phyloP scores from a whole-genome alignment of 495 filamentous ascomycete species.

The Letharia lupina region DNA sequence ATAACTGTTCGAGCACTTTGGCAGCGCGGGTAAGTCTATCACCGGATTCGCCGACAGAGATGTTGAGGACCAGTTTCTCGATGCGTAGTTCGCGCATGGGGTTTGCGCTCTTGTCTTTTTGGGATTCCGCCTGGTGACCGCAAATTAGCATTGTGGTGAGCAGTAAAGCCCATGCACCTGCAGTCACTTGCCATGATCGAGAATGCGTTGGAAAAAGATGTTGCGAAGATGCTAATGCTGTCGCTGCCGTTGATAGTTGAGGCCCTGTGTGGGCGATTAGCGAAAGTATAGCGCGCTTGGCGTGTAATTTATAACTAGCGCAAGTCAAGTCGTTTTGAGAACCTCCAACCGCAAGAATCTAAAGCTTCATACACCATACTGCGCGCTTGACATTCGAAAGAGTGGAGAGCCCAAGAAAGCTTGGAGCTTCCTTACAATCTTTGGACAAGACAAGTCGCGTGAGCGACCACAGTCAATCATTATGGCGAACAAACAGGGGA shows the following conservation, averaged over 20 bases:
- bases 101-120: conserved; percentile 77
- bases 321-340: neutral
- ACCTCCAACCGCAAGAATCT: neutral
- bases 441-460: conserved; percentile 58
- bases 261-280: conserved; percentile 20
- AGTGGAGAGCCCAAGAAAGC: conserved; percentile 7
- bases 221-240: neutral
- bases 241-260: conserved; percentile 3
- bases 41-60: conserved; percentile 99
- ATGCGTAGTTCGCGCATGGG: conserved; percentile 99
- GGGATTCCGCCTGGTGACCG: conserved; percentile 30
- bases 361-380: conserved; percentile 5
- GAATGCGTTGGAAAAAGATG: too few species aligned
- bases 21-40: conserved; percentile 99
- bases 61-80: conserved; percentile 99
- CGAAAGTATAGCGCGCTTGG: conserved; percentile 17
- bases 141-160: neutral
- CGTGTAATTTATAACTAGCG: conserved; percentile 14
- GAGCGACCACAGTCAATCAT: conserved; percentile 51
- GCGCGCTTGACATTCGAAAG: conserved; percentile 5
- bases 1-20: conserved; percentile 99
- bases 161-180: neutral
- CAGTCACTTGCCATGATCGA: conserved; percentile 13
- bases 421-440: conserved; percentile 39
- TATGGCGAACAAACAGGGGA: conserved; percentile 95